Evolutionary conservation across 345 rosid species (phyloP).

Genomic region (Lagerstroemia speciosa): DNA sequence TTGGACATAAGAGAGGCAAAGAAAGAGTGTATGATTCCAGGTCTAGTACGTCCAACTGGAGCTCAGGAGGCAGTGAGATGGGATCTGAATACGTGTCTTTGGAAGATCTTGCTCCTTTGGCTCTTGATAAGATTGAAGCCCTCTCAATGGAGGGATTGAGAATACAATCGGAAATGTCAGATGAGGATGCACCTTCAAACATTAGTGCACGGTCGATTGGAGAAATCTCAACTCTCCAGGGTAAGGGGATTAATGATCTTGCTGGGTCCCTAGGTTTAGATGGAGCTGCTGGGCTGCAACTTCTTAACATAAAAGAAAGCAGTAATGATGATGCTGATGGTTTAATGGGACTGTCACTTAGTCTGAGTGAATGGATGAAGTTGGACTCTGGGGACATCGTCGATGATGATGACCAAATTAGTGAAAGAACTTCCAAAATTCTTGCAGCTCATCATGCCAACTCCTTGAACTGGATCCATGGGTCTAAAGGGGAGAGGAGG

Average conservation of each 20-base stretch:
- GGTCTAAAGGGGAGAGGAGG: constrained; percentile 60
- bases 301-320: constrained; percentile 52
- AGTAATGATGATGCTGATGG: constrained; percentile 59
- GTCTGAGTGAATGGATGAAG: constrained; percentile 92
- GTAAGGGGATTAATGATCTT: constrained; percentile 38
- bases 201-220: constrained; percentile 60
- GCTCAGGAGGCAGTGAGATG: constrained; percentile 25
- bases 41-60: constrained; percentile 28
- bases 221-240: constrained; percentile 65
- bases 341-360: constrained; percentile 77
- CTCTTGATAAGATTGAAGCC: constrained; percentile 96
- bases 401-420: constrained; percentile 67
- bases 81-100: constrained; percentile 73
- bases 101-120: constrained; percentile 95
- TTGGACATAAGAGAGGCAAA: constrained; percentile 24
- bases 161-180: constrained; percentile 84
- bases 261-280: constrained; percentile 63
- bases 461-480: constrained; percentile 51
- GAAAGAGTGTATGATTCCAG: constrained; percentile 30
- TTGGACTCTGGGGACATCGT: constrained; percentile 79
- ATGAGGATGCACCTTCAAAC: constrained; percentile 61
- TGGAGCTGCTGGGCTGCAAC: constrained; percentile 82
- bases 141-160: constrained; percentile 91
- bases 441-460: constrained; percentile 90
- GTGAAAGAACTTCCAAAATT: constrained; percentile 71